Percentiles rank a stretch among this genome's conserved stretches.
phyloP scores from a whole-genome alignment of 2,329 filamentous ascomycete species.

The Peltaster fructicola region DNA sequence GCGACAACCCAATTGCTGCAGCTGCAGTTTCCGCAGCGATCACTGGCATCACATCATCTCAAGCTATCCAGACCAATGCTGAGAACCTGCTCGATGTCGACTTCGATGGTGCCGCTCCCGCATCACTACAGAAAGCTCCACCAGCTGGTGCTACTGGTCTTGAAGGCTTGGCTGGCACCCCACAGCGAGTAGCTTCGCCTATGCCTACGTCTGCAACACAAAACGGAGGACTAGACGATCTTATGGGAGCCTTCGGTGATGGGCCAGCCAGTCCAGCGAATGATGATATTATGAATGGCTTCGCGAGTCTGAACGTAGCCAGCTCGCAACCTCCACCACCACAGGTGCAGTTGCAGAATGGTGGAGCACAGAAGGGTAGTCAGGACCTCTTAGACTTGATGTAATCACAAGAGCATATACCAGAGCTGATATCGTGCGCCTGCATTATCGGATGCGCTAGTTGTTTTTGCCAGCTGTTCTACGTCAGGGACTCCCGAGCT shows the following conservation, averaged over 20 bases:
- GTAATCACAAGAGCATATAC: too few species aligned
- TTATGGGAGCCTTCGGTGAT: conserved; percentile 53
- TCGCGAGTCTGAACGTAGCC: conserved; percentile 62
- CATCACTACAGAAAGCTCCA: conserved; percentile 56
- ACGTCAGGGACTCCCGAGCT: too few species aligned
- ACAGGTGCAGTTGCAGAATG: conserved; percentile 39
- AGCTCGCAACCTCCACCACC: conserved; percentile 47
- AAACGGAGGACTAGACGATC: conserved; percentile 56
- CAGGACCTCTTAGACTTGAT: too few species aligned
- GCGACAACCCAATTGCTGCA: conserved; percentile 85
- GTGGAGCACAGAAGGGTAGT: conserved; percentile 32
- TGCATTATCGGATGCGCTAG: too few species aligned
- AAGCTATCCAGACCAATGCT: conserved; percentile 52
- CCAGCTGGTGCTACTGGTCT: conserved; percentile 30
- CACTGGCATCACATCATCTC: conserved; percentile 21
- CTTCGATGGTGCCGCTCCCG: conserved; percentile 82
- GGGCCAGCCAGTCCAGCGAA: conserved; percentile 11
- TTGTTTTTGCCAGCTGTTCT: too few species aligned
- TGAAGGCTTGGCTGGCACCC: conserved; percentile 43
- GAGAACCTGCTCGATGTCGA: conserved; percentile 95
- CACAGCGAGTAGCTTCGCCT: conserved; percentile 51
- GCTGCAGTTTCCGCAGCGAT: conserved; percentile 53
- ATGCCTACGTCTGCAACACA: conserved; percentile 21
- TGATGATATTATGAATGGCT: conserved; percentile 51
- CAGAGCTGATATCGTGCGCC: too few species aligned